Conservation (phyloP, 2,329 filamentous ascomycete genomes). For the Geosmithia flava region DNA sequence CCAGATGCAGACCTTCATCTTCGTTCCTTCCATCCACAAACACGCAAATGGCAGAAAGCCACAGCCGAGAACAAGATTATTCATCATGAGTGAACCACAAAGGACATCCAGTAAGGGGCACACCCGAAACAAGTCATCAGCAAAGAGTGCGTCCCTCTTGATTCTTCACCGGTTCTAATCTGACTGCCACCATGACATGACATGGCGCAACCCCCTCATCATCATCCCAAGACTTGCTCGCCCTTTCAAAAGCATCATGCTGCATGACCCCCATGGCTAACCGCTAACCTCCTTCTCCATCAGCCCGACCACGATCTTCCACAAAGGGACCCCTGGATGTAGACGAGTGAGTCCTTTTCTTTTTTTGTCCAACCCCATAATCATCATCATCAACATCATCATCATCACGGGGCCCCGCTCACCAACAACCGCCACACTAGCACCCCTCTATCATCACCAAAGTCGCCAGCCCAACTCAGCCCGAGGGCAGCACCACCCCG, state of each 20-base stretch:
- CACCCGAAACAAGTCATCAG: slow-evolving; percentile 21
- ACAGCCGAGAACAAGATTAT: background rate
- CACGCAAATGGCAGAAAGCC: background rate
- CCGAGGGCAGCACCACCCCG: slow-evolving; percentile 4
- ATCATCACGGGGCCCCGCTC: too few relatives aligned
- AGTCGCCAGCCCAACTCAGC: slow-evolving; percentile 9
- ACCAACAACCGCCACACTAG: slow-evolving; percentile 5
- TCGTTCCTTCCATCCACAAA: background rate
- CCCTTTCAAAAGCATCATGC: background rate
- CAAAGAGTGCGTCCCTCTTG: slow-evolving; percentile 18
- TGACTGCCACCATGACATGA: too few relatives aligned
- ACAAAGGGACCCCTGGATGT: slow-evolving; percentile 70
- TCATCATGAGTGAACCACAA: slow-evolving; percentile 14
- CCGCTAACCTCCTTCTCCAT: too few relatives aligned
- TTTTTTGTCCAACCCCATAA: background rate
- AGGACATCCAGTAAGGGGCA: slow-evolving; percentile 17
- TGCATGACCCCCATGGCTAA: background rate
- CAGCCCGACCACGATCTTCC: slow-evolving; percentile 52
- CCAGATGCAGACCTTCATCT: too few relatives aligned
- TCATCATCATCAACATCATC: too few relatives aligned
- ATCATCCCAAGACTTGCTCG: background rate
- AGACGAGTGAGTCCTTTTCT: slow-evolving; percentile 48
- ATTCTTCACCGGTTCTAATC: background rate
- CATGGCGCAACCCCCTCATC: background rate
- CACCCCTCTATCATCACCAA: slow-evolving; percentile 15